phyloP scores from a whole-genome alignment of 1,139 yeast species.

The Saccharomycopsis phalli region DNA sequence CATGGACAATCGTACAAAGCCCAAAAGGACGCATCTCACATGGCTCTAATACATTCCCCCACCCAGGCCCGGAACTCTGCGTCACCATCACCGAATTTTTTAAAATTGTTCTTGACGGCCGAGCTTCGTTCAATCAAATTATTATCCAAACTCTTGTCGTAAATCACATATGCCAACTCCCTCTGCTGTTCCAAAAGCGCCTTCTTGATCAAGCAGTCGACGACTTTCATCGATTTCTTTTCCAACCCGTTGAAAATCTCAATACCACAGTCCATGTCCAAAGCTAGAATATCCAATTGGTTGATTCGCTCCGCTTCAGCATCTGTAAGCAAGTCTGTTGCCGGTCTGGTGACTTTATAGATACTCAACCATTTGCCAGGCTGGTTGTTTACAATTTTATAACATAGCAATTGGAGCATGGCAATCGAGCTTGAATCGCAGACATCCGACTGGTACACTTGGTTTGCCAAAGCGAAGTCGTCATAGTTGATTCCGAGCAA shows the following conservation, averaged over 20 bases:
- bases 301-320: not conserved
- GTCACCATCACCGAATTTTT: slow-evolving; percentile 9
- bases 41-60: not conserved
- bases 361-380: no score
- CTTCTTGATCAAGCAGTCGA: slow-evolving; percentile 16
- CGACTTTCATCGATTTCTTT: not conserved
- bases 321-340: not conserved
- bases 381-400: not conserved
- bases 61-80: not conserved
- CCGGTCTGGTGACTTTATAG: no score
- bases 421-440: not conserved
- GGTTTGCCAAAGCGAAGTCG: no score
- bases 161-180: slow-evolving; percentile 18
- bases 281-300: not conserved
- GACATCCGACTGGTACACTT: not conserved
- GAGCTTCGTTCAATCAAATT: not conserved
- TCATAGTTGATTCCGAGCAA: no score
- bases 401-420: not conserved
- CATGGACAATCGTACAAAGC: no score
- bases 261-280: not conserved
- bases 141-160: slow-evolving; percentile 17
- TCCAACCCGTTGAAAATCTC: slow-evolving; percentile 3
- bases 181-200: slow-evolving; percentile 8
- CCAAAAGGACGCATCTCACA: no score
- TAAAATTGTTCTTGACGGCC: slow-evolving; percentile 12